Evolutionary conservation across 1,284 basidiomycete species (phyloP).

Genomic region (Meripilus lineatus): DNA sequence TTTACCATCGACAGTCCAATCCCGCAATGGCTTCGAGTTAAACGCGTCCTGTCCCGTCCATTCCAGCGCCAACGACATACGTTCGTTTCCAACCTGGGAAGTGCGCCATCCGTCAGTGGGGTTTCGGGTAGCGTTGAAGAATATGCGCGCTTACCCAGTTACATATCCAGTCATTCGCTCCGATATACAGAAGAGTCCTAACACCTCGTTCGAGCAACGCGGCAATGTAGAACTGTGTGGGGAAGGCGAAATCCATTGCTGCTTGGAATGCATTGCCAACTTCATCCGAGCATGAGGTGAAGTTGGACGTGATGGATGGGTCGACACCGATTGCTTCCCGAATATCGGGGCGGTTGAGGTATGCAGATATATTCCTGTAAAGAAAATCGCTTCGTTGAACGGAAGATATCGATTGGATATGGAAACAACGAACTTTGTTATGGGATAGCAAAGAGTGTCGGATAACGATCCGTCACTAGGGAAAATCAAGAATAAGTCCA

Average conservation of each 20-base stretch:
- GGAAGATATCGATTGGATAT: not conserved
- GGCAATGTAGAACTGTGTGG: conserved; percentile 54
- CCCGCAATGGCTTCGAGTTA: conserved; percentile 37
- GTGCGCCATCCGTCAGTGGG: not conserved
- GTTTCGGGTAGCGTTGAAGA: no score
- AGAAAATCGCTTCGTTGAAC: conserved; percentile 2
- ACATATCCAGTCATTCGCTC: conserved; percentile 73
- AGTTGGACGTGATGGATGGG: conserved; percentile 35
- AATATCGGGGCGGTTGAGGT: conserved; percentile 51
- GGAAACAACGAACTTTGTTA: conserved; percentile 16
- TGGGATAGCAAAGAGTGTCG: conserved; percentile 26
- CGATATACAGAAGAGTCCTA: conserved; percentile 70
- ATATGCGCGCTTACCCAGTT: conserved; percentile 47
- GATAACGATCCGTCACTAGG: conserved; percentile 10
- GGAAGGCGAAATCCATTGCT: conserved; percentile 33
- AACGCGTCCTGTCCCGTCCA: conserved; percentile 60
- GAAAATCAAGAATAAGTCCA: not conserved
- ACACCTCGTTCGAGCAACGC: conserved; percentile 76
- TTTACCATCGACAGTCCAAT: conserved; percentile 53
- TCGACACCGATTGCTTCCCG: conserved; percentile 59
- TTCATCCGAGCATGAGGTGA: conserved; percentile 39
- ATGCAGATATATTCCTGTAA: conserved; percentile 42
- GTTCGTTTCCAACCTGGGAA: conserved; percentile 46
- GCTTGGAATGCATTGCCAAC: conserved; percentile 40
- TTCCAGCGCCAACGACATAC: conserved; percentile 56